Percentiles rank a stretch among this genome's conserved stretches.
Conservation (phyloP, 176 grass and related monocot species). For the Hsuehochloa calcarea region DNA sequence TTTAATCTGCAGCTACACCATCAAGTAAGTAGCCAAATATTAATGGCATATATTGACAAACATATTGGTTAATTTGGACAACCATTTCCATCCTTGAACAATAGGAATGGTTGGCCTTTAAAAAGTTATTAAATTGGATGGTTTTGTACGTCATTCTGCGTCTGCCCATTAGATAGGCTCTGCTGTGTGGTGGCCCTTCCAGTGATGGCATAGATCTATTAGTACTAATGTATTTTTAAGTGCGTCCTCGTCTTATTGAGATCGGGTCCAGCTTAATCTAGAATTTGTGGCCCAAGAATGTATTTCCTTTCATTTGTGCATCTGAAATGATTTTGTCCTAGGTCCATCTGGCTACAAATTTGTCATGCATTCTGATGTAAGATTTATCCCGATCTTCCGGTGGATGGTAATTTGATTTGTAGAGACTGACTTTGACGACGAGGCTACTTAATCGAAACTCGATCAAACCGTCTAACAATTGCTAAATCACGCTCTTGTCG, state of each 20-base stretch:
- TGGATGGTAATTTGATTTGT: too few species aligned
- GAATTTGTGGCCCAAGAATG: slow-evolving; percentile 26
- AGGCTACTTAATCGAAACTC: too few species aligned
- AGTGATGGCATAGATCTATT: not conserved
- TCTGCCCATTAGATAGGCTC: not conserved
- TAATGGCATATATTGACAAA: not conserved
- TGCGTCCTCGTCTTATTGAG: not conserved
- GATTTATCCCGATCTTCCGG: too few species aligned
- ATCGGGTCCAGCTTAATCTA: not conserved
- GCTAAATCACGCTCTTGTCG: too few species aligned
- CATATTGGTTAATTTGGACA: not conserved
- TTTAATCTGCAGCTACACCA: not conserved
- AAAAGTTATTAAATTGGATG: too few species aligned
- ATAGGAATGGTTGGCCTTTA: not conserved
- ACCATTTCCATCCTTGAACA: not conserved
- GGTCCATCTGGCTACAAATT: not conserved
- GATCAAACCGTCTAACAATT: too few species aligned
- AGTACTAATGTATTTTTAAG: not conserved
- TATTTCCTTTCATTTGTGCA: slow-evolving; percentile 14
- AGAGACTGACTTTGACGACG: too few species aligned
- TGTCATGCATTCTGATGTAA: not conserved
- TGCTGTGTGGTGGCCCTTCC: not conserved
- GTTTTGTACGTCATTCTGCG: not conserved
- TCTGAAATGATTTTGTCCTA: slow-evolving; percentile 32
- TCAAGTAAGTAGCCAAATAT: not conserved